Percentiles rank a stretch among this genome's conserved stretches.
phyloP scores from a whole-genome alignment of 108 stramenopile species.

The Stephanodiscus minutulus region DNA sequence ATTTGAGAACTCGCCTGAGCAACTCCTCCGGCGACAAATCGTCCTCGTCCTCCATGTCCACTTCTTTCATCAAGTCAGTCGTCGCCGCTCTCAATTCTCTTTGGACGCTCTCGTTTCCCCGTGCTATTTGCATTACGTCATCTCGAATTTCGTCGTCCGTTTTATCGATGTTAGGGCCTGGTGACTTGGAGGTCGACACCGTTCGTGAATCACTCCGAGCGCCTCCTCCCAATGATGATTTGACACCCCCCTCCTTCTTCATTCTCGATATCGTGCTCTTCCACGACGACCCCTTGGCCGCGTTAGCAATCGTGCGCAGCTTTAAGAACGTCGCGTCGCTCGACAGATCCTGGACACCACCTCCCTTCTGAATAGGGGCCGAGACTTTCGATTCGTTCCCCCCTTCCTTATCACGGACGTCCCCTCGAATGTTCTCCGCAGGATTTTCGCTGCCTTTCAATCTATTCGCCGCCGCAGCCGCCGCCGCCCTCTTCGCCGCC shows the following conservation, averaged over 20 bases:
- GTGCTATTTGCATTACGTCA: conserved; percentile 35
- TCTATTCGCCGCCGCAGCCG: conserved; percentile 8
- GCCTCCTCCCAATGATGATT: conserved; percentile 3
- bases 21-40: conserved; percentile 79
- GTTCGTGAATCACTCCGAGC: background rate
- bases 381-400: conserved; percentile 20
- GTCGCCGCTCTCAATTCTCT: conserved; percentile 57
- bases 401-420: conserved; percentile 3
- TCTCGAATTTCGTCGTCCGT: conserved; percentile 41
- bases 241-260: background rate
- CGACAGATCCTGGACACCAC: conserved; percentile 29
- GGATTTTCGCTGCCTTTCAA: conserved; percentile 7
- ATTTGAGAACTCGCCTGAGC: conserved; percentile 66
- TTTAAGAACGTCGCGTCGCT: conserved; percentile 41
- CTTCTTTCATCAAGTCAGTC: conserved; percentile 59
- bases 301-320: conserved; percentile 34
- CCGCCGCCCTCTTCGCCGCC: conserved; percentile 59
- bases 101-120: conserved; percentile 57
- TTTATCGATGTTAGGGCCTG: conserved; percentile 8
- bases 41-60: conserved; percentile 46
- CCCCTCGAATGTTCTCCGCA: conserved; percentile 9
- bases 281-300: conserved; percentile 31
- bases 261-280: conserved; percentile 38
- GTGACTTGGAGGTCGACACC: background rate
- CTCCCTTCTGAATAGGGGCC: conserved; percentile 29